Evolutionary conservation across 2,329 filamentous ascomycete species (phyloP).

Genomic region (Penicillium sp.): DNA sequence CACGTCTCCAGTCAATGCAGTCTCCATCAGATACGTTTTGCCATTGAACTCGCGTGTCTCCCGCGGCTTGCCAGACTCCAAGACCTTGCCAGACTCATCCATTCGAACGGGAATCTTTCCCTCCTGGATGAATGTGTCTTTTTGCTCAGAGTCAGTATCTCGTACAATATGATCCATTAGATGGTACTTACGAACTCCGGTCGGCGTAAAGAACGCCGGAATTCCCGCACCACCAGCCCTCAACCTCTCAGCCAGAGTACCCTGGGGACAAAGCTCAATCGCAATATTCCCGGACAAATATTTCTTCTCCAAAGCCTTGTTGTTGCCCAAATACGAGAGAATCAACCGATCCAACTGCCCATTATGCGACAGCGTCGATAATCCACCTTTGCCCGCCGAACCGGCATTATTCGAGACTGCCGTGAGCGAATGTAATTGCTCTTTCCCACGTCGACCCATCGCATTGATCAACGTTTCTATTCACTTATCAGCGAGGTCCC

Average conservation of each 20-base stretch:
- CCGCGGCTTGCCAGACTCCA: constrained; percentile 63
- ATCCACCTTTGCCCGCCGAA: constrained; percentile 63
- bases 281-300: constrained; percentile 73
- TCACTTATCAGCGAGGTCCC: background rate
- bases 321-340: constrained; percentile 72
- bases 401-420: constrained; percentile 82
- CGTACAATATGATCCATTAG: background rate
- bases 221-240: constrained; percentile 73
- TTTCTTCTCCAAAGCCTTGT: constrained; percentile 71
- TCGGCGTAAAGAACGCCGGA: constrained; percentile 77
- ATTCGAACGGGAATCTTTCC: constrained; percentile 64
- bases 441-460: constrained; percentile 59
- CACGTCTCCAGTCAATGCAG: constrained; percentile 70
- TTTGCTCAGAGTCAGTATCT: constrained; percentile 8
- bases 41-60: constrained; percentile 73
- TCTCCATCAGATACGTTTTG: constrained; percentile 73
- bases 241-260: constrained; percentile 52
- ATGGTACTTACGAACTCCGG: constrained; percentile 58
- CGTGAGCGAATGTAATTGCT: constrained; percentile 59
- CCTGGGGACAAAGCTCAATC: constrained; percentile 74
- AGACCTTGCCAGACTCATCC: constrained; percentile 79
- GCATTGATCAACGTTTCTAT: constrained; percentile 69
- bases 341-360: constrained; percentile 72
- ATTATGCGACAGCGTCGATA: constrained; percentile 65
- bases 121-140: constrained; percentile 40